Conservation (phyloP, 1,139 yeast genomes). For the Scheffersomyces cryptocercus region DNA sequence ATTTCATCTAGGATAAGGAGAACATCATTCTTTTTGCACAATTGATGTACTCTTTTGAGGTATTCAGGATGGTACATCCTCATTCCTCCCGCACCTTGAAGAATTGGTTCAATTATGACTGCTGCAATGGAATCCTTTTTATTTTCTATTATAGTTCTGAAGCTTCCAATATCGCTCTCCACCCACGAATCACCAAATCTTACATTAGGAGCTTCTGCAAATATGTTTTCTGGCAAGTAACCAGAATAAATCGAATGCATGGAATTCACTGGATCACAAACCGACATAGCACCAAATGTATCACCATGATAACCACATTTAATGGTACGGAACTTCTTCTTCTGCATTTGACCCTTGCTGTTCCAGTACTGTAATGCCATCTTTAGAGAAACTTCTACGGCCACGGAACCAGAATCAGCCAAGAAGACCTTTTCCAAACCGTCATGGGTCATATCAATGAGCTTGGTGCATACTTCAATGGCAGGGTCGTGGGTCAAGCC, state of each 20-base stretch:
- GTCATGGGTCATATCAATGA: slow-evolving; percentile 19
- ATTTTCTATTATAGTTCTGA: slow-evolving; percentile 18
- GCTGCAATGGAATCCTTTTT: slow-evolving; percentile 29
- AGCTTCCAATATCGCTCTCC: slow-evolving; percentile 17
- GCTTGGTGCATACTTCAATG: slow-evolving; percentile 15
- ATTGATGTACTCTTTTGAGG: slow-evolving; percentile 23
- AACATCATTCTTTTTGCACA: slow-evolving; percentile 26
- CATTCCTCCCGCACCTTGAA: slow-evolving; percentile 41
- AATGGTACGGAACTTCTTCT: slow-evolving; percentile 19
- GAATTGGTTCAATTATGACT: slow-evolving; percentile 31
- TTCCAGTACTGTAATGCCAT: slow-evolving; percentile 13
- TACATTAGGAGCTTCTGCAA: slow-evolving; percentile 22
- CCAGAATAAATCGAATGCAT: slow-evolving; percentile 27
- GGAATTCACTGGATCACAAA: slow-evolving; percentile 24
- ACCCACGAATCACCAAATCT: slow-evolving; percentile 9
- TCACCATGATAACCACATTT: slow-evolving; percentile 26
- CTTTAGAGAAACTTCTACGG: slow-evolving; percentile 11
- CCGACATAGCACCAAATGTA: slow-evolving; percentile 28
- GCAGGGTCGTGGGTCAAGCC: slow-evolving; percentile 32
- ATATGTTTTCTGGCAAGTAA: slow-evolving; percentile 23
- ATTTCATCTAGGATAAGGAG: slow-evolving; percentile 30
- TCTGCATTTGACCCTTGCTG: slow-evolving; percentile 10
- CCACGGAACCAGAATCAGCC: slow-evolving; percentile 18
- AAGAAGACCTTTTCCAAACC: slow-evolving; percentile 23
- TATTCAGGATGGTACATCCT: slow-evolving; percentile 27